Conservation (phyloP, 2,329 filamentous ascomycete species). For the Phoma herbarum region DNA sequence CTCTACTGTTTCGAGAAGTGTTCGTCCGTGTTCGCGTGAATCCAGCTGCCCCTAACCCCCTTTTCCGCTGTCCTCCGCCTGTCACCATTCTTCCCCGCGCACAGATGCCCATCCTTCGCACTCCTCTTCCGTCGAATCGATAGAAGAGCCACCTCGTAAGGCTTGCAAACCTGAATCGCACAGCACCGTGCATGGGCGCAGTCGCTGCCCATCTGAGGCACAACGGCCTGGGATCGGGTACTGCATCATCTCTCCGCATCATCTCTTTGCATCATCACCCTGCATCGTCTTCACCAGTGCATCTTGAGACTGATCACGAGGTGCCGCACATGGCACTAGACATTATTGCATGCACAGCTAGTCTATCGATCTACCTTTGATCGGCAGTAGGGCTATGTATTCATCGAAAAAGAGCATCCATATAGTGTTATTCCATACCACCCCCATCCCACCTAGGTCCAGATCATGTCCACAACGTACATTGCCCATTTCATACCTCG, state of each 20-base stretch:
- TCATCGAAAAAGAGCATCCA: not conserved
- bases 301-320: not conserved
- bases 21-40: conserved; percentile 18
- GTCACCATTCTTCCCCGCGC: conserved; percentile 13
- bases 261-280: not conserved
- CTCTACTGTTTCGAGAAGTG: conserved; percentile 15
- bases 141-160: not conserved
- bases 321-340: conserved; percentile 1
- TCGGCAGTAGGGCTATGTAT: conserved; percentile 4
- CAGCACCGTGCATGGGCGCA: not conserved
- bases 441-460: not conserved
- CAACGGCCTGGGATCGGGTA: not conserved
- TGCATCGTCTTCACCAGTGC: not conserved
- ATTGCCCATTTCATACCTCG: not conserved
- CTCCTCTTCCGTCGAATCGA: conserved; percentile 4
- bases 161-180: not conserved
- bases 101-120: conserved; percentile 9
- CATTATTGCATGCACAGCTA: conserved; percentile 5
- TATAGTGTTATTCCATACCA: not conserved
- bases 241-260: not conserved
- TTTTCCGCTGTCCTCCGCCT: conserved; percentile 11
- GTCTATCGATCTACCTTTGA: conserved; percentile 4
- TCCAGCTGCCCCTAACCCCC: conserved; percentile 12
- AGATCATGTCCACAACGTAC: not conserved
- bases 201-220: not conserved